phyloP scores from a whole-genome alignment of 805 yeast species.

The Teunomyces panamensis region DNA sequence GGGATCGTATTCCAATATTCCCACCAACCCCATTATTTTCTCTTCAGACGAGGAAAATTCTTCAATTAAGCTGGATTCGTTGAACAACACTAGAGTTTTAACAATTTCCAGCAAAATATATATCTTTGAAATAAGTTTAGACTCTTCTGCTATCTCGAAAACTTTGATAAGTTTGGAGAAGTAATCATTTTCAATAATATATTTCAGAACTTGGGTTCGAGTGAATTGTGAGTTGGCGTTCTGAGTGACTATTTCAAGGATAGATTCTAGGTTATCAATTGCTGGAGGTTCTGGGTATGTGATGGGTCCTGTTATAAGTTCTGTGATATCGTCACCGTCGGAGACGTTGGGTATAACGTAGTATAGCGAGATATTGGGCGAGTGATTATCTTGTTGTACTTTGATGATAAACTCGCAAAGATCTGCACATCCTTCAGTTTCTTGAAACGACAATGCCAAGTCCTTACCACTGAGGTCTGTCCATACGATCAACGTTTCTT shows the following conservation, averaged over 20 bases:
- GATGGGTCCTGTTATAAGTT: slow-evolving; percentile 77
- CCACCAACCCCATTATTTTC: slow-evolving; percentile 53
- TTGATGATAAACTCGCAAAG: slow-evolving; percentile 76
- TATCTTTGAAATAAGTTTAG: slow-evolving; percentile 51
- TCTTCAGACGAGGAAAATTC: slow-evolving; percentile 30
- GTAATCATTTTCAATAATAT: slow-evolving; percentile 53
- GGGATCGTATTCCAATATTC: slow-evolving; percentile 85
- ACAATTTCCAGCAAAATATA: slow-evolving; percentile 70
- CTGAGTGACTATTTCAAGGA: slow-evolving; percentile 57
- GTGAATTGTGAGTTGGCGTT: slow-evolving; percentile 62
- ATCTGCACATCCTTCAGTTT: slow-evolving; percentile 81
- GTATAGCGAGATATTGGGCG: slow-evolving; percentile 62
- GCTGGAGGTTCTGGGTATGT: slow-evolving; percentile 60
- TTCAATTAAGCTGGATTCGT: slow-evolving; percentile 48
- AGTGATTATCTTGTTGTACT: slow-evolving; percentile 55
- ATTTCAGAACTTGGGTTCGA: slow-evolving; percentile 56
- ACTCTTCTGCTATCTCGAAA: slow-evolving; percentile 56
- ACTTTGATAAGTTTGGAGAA: slow-evolving; percentile 48
- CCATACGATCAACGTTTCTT: slow-evolving; percentile 93
- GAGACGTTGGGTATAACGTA: slow-evolving; percentile 53
- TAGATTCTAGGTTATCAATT: slow-evolving; percentile 47
- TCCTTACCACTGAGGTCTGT: slow-evolving; percentile 72
- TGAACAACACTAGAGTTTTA: slow-evolving; percentile 67
- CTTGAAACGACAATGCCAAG: slow-evolving; percentile 89
- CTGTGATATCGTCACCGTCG: slow-evolving; percentile 55